Percentiles rank a stretch among this genome's conserved stretches.
Evolutionary conservation across 2,329 filamentous ascomycete species (phyloP).

Genomic region (Scedosporium minutisporum): DNA sequence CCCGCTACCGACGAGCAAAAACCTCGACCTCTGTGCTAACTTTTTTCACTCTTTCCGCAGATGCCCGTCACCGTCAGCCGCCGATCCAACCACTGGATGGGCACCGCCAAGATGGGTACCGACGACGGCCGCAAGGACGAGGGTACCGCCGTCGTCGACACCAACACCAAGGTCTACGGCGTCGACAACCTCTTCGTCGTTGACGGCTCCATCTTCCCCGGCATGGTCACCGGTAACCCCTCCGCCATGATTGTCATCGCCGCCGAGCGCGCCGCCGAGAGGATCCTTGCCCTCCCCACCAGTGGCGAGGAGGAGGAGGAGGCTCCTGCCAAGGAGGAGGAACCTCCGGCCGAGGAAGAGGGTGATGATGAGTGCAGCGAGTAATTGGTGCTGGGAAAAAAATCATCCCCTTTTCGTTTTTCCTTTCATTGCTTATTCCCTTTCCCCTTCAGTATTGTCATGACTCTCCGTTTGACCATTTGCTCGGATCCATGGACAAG

Average conservation of each 20-base stretch:
- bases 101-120: slow-evolving; percentile 51
- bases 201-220: slow-evolving; percentile 60
- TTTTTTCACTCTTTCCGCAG: slow-evolving; percentile 19
- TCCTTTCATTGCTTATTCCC: too few relatives aligned
- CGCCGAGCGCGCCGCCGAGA: slow-evolving; percentile 48
- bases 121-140: slow-evolving; percentile 41
- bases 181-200: slow-evolving; percentile 61
- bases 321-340: not conserved
- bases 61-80: slow-evolving; percentile 26
- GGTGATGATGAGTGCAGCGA: too few relatives aligned
- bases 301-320: not conserved
- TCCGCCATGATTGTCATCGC: slow-evolving; percentile 54
- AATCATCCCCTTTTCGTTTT: not conserved
- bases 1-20: too few relatives aligned
- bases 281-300: slow-evolving; percentile 10
- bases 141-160: slow-evolving; percentile 52
- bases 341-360: not conserved
- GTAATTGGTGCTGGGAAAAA: too few relatives aligned
- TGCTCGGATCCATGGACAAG: not conserved
- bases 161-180: slow-evolving; percentile 54
- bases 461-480: not conserved
- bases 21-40: slow-evolving; percentile 1
- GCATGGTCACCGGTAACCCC: slow-evolving; percentile 60
- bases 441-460: not conserved
- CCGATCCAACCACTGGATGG: slow-evolving; percentile 43